Base-by-base conservation (phyloP, 192 early-diverging fungal species). In the Diversispora eburnea region DNA sequence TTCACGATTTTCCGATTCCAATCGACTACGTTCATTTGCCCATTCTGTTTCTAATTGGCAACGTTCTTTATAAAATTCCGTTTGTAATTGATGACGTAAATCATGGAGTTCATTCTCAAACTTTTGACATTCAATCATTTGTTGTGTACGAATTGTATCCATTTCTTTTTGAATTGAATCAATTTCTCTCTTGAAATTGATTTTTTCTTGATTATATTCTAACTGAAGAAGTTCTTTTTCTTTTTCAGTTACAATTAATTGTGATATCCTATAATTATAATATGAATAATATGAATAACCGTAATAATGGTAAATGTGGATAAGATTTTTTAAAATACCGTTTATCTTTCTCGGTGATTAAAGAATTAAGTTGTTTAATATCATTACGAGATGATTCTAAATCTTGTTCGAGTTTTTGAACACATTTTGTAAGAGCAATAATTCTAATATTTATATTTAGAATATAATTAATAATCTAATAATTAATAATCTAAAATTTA, bases 281-380 rank as follows among this genome's bases (percentile, higher is more conserved):
- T 10, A 52, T 22, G 4, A 33, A 1, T 33, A 33, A 10, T 68
- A 15, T 4, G 33, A 8, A 51, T 15, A 67, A 51, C n/a, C 5
- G 0, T 42, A 6, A 52, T 12, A 55, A 8, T 20, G 9, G 42
- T 39, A 59, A n/a, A 42, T 12, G 8, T 19, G 20, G 13, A 33
- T 33, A 2, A 33, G 25, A 33, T 33, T 52, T 2, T 59, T 22
- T 33, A 19, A 56, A 41, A 42, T 59, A 72, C 70, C 70, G 70
- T 25, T 72, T 17, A 55, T 72, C 70, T 59, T 72, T 72, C 39
- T 72, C 70, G 5, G 7, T 46, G 20, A 45, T 47, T 4, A 60
- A n/a, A 5, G 19, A 20, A 25, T 47, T 45, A 17, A 72, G 17
- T 7, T 33, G 70, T 33, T 13, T 20, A 57, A 8, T 46, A 33